Conservation (phyloP, 2,329 filamentous ascomycete species). For the Leptographium procerum region DNA sequence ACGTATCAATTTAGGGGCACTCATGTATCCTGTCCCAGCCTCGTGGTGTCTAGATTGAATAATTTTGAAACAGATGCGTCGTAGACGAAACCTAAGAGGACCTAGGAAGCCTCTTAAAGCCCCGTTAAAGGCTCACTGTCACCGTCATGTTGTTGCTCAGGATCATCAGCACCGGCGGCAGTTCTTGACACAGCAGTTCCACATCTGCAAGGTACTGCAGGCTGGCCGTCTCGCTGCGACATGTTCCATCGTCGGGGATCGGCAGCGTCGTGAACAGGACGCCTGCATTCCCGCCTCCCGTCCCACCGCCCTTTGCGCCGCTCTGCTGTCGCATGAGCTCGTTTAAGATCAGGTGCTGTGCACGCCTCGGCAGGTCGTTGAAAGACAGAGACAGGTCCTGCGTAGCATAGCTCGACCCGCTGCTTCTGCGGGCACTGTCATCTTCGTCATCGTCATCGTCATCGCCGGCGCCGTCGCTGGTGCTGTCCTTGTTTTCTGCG, state of each 20-base stretch:
- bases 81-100: not conserved
- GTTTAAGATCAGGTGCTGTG: constrained; percentile 78
- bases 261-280: constrained; percentile 77
- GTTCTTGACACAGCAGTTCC: constrained; percentile 63
- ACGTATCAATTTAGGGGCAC: no score
- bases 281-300: constrained; percentile 32
- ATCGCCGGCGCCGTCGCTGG: not conserved
- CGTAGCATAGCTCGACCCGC: constrained; percentile 10
- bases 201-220: constrained; percentile 66
- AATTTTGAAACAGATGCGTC: not conserved
- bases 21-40: no score
- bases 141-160: constrained; percentile 87
- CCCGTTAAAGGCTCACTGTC: constrained; percentile 54
- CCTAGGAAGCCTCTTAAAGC: not conserved
- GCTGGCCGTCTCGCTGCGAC: constrained; percentile 56
- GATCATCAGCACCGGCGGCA: constrained; percentile 68
- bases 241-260: constrained; percentile 67
- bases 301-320: constrained; percentile 5
- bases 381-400: constrained; percentile 56
- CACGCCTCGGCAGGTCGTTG: constrained; percentile 74
- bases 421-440: not conserved
- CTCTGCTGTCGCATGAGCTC: constrained; percentile 66
- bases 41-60: no score
- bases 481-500: not conserved
- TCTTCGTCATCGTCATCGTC: not conserved